Base-by-base conservation (phyloP, 1,139 yeast genomes). In the Lodderomyces pseudojiufengensis region DNA sequence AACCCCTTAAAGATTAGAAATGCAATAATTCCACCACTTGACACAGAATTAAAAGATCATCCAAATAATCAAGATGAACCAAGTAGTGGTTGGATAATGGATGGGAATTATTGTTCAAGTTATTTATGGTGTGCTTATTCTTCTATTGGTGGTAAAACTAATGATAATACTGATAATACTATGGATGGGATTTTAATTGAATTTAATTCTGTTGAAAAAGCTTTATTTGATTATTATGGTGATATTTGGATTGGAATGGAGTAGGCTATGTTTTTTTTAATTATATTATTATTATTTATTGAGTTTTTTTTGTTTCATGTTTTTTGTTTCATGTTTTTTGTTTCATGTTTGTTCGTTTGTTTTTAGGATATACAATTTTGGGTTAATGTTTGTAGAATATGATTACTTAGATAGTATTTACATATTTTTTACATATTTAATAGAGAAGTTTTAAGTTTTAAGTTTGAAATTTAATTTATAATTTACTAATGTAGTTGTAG, bases 51-150 rank as follows among this genome's bases (percentile, higher is more conserved):
- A 9, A 28, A 27, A 4, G 43, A 47, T 33, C 49, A 54, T 33
- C 52, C 48, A 4, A 62, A 62, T 40, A 37, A 32, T 3, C 45
- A 46, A 4, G 61, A 52, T 9, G 66, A 61, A 37, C 67, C 67
- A 22, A 46, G 44, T 23, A 46, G 48, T 41, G 65, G 61, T 8
- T 61, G 67, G 67, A 32, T 36, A 16, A 59, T 59, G 41, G 38
- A 36, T 11, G 27, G 12, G 3, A 38, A 34, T 27, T 67, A 65
- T 35, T 68, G 76, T 51, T 58, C 59, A 24, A 57, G 63, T 9
- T 68, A 69, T 40, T 48, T 66, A 24, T 69, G 72, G 65, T 69
- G 75, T 57, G 73, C 69, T 2, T 68, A 63, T 45, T 61, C 65
- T 28, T 44, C 52, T 12, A 55, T 68, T 38, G 75, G 74, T 31